Evolutionary conservation across 352 stramenopile genomes (phyloP).

Genomic region (Plasmopara viticola): DNA sequence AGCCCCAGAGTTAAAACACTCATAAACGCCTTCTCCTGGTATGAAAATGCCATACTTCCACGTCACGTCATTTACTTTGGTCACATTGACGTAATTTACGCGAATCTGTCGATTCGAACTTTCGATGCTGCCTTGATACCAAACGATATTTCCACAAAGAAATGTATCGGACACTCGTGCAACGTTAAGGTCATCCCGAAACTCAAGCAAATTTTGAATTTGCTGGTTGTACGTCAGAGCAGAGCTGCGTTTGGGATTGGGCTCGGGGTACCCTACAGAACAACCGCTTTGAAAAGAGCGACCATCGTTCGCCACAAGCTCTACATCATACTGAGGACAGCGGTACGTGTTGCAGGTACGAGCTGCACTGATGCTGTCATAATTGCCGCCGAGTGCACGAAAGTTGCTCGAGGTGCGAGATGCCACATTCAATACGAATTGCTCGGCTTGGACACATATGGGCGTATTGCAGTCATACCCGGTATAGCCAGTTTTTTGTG

Average conservation of each 20-base stretch:
- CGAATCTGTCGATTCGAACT: constrained; percentile 65
- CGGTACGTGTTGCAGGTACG: constrained; percentile 51
- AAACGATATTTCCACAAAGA: constrained; percentile 87
- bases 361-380: constrained; percentile 28
- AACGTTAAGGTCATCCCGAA: constrained; percentile 51
- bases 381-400: constrained; percentile 52
- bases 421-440: constrained; percentile 86
- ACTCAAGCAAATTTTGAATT: constrained; percentile 45
- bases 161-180: constrained; percentile 46
- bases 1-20: constrained; percentile 90
- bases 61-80: constrained; percentile 52
- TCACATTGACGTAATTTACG: constrained; percentile 93
- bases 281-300: constrained; percentile 93
- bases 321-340: constrained; percentile 76
- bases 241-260: constrained; percentile 34
- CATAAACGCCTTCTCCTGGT: constrained; percentile 91
- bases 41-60: constrained; percentile 58
- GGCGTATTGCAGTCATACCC: constrained; percentile 96
- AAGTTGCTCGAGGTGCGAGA: constrained; percentile 25
- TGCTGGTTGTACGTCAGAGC: constrained; percentile 26
- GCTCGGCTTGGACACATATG: constrained; percentile 91
- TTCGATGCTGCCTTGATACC: constrained; percentile 90
- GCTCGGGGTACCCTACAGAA: constrained; percentile 52
- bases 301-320: constrained; percentile 90
- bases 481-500: constrained; percentile 91